A percentile compares a stretch with the other conserved stretches of the same genome.
phyloP scores from a whole-genome alignment of 2,329 filamentous ascomycete species.

The Esteya vermicola region DNA sequence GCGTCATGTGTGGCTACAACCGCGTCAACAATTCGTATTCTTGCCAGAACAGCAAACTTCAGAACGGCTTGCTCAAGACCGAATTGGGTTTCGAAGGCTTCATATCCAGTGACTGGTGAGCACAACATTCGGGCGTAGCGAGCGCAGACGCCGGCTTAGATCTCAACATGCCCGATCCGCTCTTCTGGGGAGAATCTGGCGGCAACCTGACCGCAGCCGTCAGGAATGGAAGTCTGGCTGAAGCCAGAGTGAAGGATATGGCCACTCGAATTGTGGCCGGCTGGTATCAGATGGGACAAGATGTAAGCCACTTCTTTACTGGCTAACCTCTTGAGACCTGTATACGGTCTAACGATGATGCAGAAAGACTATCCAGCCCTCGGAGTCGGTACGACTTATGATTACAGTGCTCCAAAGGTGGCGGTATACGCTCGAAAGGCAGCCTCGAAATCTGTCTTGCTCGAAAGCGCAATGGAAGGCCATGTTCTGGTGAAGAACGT shows the following conservation, averaged over 20 bases:
- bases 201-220: constrained; percentile 59
- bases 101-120: constrained; percentile 58
- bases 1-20: constrained; percentile 75
- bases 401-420: too few species aligned
- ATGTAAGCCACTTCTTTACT: constrained; percentile 24
- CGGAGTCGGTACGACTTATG: too few species aligned
- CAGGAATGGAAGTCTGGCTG: constrained; percentile 56
- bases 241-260: constrained; percentile 59
- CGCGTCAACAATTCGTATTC: constrained; percentile 53
- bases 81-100: constrained; percentile 60
- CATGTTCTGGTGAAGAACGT: too few species aligned
- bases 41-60: constrained; percentile 52
- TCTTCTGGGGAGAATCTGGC: constrained; percentile 53
- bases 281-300: too few species aligned
- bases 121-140: constrained; percentile 43
- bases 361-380: too few species aligned
- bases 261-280: too few species aligned
- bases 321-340: constrained; percentile 18
- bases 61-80: constrained; percentile 58
- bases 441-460: too few species aligned
- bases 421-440: too few species aligned
- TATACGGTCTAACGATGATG: too few species aligned
- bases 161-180: constrained; percentile 53
- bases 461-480: too few species aligned
- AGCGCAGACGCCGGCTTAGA: constrained; percentile 50